Base-by-base conservation (phyloP, 345 rosid species). In the Ceriops decandra region DNA sequence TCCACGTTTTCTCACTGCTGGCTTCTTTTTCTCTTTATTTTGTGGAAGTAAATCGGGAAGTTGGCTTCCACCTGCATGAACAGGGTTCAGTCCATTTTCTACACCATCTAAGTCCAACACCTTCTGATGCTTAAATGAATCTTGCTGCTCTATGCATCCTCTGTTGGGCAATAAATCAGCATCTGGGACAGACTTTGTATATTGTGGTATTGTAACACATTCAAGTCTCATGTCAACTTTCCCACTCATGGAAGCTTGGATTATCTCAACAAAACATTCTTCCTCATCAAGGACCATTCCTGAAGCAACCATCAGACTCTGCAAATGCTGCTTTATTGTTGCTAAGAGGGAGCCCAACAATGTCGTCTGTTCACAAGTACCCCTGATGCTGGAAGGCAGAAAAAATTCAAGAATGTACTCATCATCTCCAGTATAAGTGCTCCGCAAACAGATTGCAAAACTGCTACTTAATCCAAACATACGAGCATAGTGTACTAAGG, bases 401-500 rank as follows among this genome's bases (percentile, higher is more conserved):
- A 93, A 87, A 77, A 93, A 91, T 72, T 93, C 98, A 46, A 93
- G 86, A 73, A 93, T 75, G 53, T 93, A 93, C 56, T 89, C 87
- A 62, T 93, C 98, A 51, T 89, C 90, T 70, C 97, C 96, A 0
- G 96, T 93, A 64, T 81, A 71, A 49, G 81, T 58, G 77, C 96
- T 93, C 72, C 73, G 83, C 80, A 93, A 82, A 80, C 97, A 90
- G 74, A 88, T 85, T 1, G 98, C 91, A 46, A 87, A 91, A 78
- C 95, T 82, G 73, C 96, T 75, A 7, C 83, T 80, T 69, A 93
- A 69, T 68, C 82, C 85, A 77, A 93, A 93, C 95, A 90, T 80
- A 64, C 92, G 97, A 21, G 98, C 98, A 73, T 93, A 90, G 64
- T 93, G 98, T n/a, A 93, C 98, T 56, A 93, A 69, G 20, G 98